Base-by-base conservation (phyloP, 2,329 filamentous ascomycete genomes). In the Epichloe scottii region DNA sequence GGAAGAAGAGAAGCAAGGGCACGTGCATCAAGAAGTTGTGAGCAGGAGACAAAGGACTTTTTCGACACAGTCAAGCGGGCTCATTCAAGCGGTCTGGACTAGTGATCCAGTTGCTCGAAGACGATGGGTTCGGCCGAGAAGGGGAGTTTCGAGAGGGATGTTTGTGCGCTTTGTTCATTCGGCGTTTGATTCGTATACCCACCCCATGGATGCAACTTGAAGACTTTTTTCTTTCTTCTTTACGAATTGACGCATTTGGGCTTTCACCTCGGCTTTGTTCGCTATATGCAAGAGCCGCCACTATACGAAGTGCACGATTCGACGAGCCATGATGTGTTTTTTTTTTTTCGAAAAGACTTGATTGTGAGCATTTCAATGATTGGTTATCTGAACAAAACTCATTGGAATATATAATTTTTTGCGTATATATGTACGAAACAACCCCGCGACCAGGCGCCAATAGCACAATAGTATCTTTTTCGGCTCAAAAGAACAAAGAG, bases 11-110 rank as follows among this genome's bases (percentile, higher is more conserved):
- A 19, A 17, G 12, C 47, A 5, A 50, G 51, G 26, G 52, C 53
- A 7, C 57, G 48, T 11, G 53, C 48, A 35, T 46, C 58, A 12
- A 52, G 56, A 10, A 54, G 30, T 23, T 56, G 54, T n/a, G 55
- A 55, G 41, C 50, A 57, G 45, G 61, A 65, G 47, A 49, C 58
- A 4, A 47, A 54, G 10, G 55, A 53, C 6, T 63, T 56, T n/a
- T 62, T 55, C 38, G 53, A 51, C 26, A 53, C 51, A 10, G 41
- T 51, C 46, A 40, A 52, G 11, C 35, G 44, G 19, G 39, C 17
- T 30, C 23, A 33, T 4, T 17, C 37, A 15, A 5, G 15, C 10
- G n/a, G 21, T 8, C 15, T 5, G 23, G 3, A 33, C 5, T 41
- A 40, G 17, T 19, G 4, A 19, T 19, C 6, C 11, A 19, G 39